phyloP scores from a whole-genome alignment of 768 basidiomycete genomes.

The Rhodocollybia butyracea region DNA sequence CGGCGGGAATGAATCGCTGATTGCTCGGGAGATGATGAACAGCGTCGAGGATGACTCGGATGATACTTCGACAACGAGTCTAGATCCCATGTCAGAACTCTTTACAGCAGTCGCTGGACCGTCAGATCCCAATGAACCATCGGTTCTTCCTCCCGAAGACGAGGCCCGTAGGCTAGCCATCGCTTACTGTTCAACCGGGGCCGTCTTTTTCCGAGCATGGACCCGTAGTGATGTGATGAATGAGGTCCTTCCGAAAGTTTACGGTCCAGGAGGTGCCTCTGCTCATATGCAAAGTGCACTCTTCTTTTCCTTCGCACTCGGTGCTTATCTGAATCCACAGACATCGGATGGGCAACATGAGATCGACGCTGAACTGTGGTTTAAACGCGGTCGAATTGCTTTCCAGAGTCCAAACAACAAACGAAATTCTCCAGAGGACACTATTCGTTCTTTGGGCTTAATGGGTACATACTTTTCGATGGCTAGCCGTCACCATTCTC shows the following conservation, averaged over 20 bases:
- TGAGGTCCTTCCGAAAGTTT: conserved; percentile 4
- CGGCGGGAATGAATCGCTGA: conserved; percentile 3
- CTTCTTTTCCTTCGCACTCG: conserved; percentile 3
- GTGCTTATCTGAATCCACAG: neutral
- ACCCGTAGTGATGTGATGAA: neutral
- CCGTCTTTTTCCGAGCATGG: conserved; percentile 3
- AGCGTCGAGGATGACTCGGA: conserved; percentile 1
- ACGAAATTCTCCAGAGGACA: conserved; percentile 19
- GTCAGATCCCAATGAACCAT: neutral
- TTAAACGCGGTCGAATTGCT: neutral
- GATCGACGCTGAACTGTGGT: conserved; percentile 1
- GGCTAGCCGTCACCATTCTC: conserved; percentile 38
- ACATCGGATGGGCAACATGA: neutral
- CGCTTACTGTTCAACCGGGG: neutral
- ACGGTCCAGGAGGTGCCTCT: neutral
- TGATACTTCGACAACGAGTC: neutral
- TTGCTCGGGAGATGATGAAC: conserved; percentile 4
- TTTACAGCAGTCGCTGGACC: neutral
- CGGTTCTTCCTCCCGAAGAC: neutral
- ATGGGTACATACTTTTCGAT: conserved; percentile 54
- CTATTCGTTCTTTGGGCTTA: conserved; percentile 57
- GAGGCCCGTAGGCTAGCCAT: neutral
- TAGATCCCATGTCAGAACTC: neutral
- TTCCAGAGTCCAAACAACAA: neutral
- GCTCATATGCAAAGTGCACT: conserved; percentile 1